Conservation (phyloP, 345 rosid genomes). For the Jatropha curcas region DNA sequence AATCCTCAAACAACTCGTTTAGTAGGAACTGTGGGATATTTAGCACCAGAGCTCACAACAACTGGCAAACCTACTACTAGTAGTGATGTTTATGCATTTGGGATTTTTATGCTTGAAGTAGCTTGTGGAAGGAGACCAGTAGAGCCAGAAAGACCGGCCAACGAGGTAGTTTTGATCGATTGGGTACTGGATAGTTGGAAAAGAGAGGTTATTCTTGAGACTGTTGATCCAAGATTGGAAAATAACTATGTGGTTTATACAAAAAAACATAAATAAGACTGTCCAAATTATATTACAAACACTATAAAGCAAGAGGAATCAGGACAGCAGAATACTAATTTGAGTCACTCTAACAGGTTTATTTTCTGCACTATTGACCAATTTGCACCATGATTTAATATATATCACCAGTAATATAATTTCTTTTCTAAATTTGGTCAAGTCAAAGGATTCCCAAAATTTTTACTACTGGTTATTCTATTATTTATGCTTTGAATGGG, state of each 20-base stretch:
- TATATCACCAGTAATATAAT: no score
- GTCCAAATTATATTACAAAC: no score
- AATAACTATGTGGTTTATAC: background rate
- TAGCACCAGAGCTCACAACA: slow-evolving; percentile 10
- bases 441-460: no score
- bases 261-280: no score
- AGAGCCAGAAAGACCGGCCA: background rate
- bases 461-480: no score
- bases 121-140: slow-evolving; percentile 8
- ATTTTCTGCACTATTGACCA: no score
- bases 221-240: slow-evolving; percentile 2
- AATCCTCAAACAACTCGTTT: slow-evolving; percentile 10
- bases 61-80: background rate
- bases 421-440: no score
- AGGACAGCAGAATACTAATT: no score
- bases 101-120: slow-evolving; percentile 6
- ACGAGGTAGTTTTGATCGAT: background rate
- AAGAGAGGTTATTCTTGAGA: background rate
- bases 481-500: no score
- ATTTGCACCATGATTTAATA: no score
- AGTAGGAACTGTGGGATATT: slow-evolving; percentile 10
- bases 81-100: slow-evolving; percentile 12
- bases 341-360: no score
- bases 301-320: no score
- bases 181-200: slow-evolving; percentile 11